Percentiles rank a stretch among this genome's conserved stretches.
Evolutionary conservation across 352 stramenopile species (phyloP).

Genomic region (Globisporangium polare): DNA sequence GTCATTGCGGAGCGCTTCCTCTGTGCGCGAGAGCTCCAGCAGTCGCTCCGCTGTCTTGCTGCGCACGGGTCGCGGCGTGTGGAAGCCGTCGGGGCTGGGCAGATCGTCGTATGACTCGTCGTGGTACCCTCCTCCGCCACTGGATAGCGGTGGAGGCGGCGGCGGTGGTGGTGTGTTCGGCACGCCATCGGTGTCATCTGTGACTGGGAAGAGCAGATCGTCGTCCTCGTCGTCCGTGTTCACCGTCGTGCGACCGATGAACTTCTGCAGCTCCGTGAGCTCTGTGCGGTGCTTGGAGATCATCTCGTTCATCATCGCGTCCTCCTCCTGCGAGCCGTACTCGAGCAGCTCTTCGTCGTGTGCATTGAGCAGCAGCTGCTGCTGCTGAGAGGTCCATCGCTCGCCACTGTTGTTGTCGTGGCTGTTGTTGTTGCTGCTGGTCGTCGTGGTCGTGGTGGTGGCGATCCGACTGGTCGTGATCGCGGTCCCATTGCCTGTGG

Average conservation of each 20-base stretch:
- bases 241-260: slow-evolving; percentile 25
- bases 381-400: background rate
- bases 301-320: slow-evolving; percentile 46
- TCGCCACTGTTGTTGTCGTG: background rate
- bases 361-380: background rate
- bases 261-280: slow-evolving; percentile 48
- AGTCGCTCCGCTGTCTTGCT: slow-evolving; percentile 42
- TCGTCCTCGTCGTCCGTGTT: slow-evolving; percentile 19
- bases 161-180: slow-evolving; percentile 23
- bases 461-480: slow-evolving; percentile 10
- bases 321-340: slow-evolving; percentile 27
- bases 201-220: slow-evolving; percentile 11
- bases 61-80: slow-evolving; percentile 31
- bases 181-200: slow-evolving; percentile 12
- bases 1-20: slow-evolving; percentile 46
- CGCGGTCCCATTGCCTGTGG: slow-evolving; percentile 1
- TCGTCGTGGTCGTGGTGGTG: background rate
- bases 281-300: slow-evolving; percentile 51
- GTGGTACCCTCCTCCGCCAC: slow-evolving; percentile 7
- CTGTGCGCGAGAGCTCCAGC: slow-evolving; percentile 40
- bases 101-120: slow-evolving; percentile 21
- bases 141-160: slow-evolving; percentile 2
- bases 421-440: slow-evolving; percentile 1
- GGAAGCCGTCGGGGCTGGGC: slow-evolving; percentile 21
- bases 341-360: slow-evolving; percentile 5